Evolutionary conservation across 2,329 filamentous ascomycete genomes (phyloP).

Genomic region (Nigrospora osmanthi): DNA sequence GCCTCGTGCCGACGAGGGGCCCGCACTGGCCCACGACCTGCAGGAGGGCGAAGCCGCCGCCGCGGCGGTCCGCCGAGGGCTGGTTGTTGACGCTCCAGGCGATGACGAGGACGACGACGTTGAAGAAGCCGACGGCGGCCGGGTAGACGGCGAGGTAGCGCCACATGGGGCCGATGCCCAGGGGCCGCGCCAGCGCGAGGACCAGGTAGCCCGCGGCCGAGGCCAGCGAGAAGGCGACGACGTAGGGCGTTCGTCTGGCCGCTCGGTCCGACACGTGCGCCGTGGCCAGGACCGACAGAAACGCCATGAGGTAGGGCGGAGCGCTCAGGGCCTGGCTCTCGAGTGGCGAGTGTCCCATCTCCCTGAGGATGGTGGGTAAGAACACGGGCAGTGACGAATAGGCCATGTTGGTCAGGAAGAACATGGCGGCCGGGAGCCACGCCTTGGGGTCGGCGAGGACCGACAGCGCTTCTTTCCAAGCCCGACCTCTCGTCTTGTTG

Average conservation of each 20-base stretch:
- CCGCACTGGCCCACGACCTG: slow-evolving; percentile 78
- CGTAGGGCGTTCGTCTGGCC: slow-evolving; percentile 53
- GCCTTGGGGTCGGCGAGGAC: slow-evolving; percentile 59
- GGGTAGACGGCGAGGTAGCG: slow-evolving; percentile 74
- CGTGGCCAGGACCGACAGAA: slow-evolving; percentile 62
- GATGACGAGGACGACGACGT: slow-evolving; percentile 74
- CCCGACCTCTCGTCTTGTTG: slow-evolving; percentile 26
- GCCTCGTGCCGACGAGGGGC: slow-evolving; percentile 58
- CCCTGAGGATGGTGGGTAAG: slow-evolving; percentile 69
- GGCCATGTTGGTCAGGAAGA: slow-evolving; percentile 81
- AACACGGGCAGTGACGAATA: slow-evolving; percentile 86
- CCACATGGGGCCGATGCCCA: slow-evolving; percentile 33
- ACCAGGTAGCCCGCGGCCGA: slow-evolving; percentile 54
- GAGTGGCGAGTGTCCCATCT: slow-evolving; percentile 65
- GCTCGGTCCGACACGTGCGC: slow-evolving; percentile 64
- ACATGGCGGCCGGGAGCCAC: slow-evolving; percentile 73
- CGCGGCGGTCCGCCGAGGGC: slow-evolving; percentile 57
- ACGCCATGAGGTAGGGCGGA: slow-evolving; percentile 73
- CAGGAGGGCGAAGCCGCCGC: slow-evolving; percentile 70
- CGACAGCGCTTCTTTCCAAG: slow-evolving; percentile 47
- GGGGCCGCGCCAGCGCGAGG: slow-evolving; percentile 49
- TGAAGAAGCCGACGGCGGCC: slow-evolving; percentile 74
- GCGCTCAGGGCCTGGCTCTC: slow-evolving; percentile 71
- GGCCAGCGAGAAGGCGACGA: slow-evolving; percentile 61
- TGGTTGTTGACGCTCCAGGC: slow-evolving; percentile 90